These are phyloP conservation scores for Metarhizium album DNA, from an alignment of 2,329 filamentous ascomycete genomes.

Conservation along the genomic window DNA sequence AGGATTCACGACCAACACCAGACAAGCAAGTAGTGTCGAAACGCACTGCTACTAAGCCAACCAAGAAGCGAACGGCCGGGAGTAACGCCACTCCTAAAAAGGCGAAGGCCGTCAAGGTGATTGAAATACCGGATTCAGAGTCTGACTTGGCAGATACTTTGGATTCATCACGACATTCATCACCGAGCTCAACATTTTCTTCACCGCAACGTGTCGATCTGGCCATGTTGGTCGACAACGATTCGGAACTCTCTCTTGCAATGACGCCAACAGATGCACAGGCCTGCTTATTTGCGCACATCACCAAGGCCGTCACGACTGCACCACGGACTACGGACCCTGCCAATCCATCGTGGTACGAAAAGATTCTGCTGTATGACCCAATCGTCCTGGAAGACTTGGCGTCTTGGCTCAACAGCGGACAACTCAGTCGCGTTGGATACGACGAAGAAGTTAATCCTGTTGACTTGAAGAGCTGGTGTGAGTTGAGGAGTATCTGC, in stretches of 20 bases:
- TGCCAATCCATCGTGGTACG: slow-evolving; percentile 61
- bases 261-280: slow-evolving; percentile 31
- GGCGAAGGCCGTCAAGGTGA: slow-evolving; percentile 8
- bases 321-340: slow-evolving; percentile 40
- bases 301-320: slow-evolving; percentile 43
- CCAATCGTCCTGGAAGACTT: slow-evolving; percentile 83
- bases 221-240: slow-evolving; percentile 32
- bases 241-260: slow-evolving; percentile 32
- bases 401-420: slow-evolving; percentile 68
- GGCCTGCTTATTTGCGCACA: slow-evolving; percentile 35
- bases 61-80: neutral
- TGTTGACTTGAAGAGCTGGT: slow-evolving; percentile 74
- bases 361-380: slow-evolving; percentile 91
- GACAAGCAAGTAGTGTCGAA: slow-evolving; percentile 5
- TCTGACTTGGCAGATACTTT: slow-evolving; percentile 23
- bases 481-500: slow-evolving; percentile 75
- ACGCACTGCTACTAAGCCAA: neutral
- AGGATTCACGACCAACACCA: slow-evolving; percentile 14
- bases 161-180: slow-evolving; percentile 23
- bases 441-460: slow-evolving; percentile 55
- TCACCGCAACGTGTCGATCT: slow-evolving; percentile 32
- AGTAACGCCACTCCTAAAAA: slow-evolving; percentile 6
- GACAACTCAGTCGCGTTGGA: slow-evolving; percentile 49
- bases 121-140: slow-evolving; percentile 45
- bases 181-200: slow-evolving; percentile 30